Evolutionary conservation across 495 filamentous ascomycete species (phyloP), one percentile per base, ranked within the genome.

Genomic region (Saxophila tyrrhenica): DNA sequence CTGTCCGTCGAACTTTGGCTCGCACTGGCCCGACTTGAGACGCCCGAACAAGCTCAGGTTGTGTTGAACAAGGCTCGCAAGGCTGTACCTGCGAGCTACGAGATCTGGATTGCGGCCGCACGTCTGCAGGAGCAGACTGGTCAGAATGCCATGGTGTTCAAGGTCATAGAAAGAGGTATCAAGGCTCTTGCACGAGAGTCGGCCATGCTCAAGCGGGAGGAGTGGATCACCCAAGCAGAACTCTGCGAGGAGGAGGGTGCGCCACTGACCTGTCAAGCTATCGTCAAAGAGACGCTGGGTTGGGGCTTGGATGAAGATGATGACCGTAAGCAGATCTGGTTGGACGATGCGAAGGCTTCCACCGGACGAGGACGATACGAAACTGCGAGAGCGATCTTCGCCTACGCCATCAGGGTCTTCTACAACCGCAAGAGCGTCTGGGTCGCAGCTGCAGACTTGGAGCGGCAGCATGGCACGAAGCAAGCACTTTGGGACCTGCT

Each of bases 251-350:
- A 86, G 42, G 92, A 97, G 65, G 89, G 86, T 16, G 90, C 89
- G 13, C 72, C 89, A 5, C 74, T 90, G 44, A 95, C 94, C 0
- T 94, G 88, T 62, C 79, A 78, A 52, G 82, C 83, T 25, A 96
- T 97, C 64, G 85, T 99, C 59, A 78, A 82, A 35, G 89, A 95
- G 62, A 99, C 94, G 0, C 79, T 99, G 7, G 92, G 91, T 32
- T 97, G 85, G 78, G 82, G 86, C 2, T 72, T 99, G 16, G 94
- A 96, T 56, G 92, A 97, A 70, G 94, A 99, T 64, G 92, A 97
- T 61, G 89, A 95, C 61, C 84, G 92, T 1, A 94, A 94, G 64
- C 86, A 95, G 51, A 84, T 88, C 17, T 97, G 89, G 88, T 83
- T 90, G 73, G 87, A 95, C 48, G 92, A 99, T 63, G 89, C 91